Base-by-base conservation (phyloP, 2,329 filamentous ascomycete species). In the Cadophora sp. region DNA sequence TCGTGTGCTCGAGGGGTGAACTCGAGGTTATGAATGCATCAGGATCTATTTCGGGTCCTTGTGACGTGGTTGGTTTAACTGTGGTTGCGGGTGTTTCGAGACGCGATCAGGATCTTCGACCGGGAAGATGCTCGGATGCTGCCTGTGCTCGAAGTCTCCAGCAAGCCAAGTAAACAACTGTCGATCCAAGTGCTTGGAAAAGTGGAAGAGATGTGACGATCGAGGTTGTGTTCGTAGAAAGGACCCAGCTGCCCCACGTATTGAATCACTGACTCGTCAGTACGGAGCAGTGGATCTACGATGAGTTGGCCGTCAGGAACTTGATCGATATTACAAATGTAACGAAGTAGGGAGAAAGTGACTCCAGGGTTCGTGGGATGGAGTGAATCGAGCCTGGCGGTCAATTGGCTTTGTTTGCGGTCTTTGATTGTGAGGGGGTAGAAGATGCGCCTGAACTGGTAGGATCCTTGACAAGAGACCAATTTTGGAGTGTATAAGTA, bases 21-120 rank as follows among this genome's bases (percentile, higher is more conserved):
- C 48, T 61, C 14, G 18, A 41, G 2, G 48, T 70, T 71, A 72
- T 66, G 63, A 73, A 68, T 68, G 68, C 73, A 74, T 74, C 64
- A 70, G 68, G 66, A 24, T 43, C 47, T 47, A 62, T 33, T 62
- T 59, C 43, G 18, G 43, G 65, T n/a, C 36, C 30, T 20, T 45
- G 56, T 39, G 30, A 33, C 55, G 27, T 24, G 39, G 36, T 48
- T 62, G 39, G 39, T 65, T 22, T 58, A 62, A 59, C 62, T 64
- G 62, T 43, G 41, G 56, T 50, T 63, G 64, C 43, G 47, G 50
- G 33, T 68, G 70, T 73, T 73, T 71, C 63, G 67, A 67, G 51
- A 66, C 58, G 61, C 59, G 65, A 68, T 68, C 50, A 51, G 47
- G 65, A 70, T 69, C 62, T 66, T 59, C 65, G 47, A 65, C 59